These are phyloP conservation scores for Aspergillus egyptiacus DNA, from an alignment of 495 filamentous ascomycete species.

Conservation along the genomic window DNA sequence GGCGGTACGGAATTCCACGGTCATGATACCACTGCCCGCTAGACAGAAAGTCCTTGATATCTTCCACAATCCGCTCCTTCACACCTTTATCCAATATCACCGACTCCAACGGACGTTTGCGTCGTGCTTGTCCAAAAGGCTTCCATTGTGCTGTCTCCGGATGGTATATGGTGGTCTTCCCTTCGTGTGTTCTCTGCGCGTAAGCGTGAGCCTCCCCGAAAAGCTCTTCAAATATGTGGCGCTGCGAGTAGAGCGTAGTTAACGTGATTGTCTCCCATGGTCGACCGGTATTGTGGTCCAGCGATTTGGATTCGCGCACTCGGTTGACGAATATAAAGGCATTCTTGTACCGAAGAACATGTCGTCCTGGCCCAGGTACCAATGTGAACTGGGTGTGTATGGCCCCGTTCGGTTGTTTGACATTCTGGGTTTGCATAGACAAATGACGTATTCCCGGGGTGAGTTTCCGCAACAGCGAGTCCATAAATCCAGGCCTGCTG, in stretches of 20 bases:
- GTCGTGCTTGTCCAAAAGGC: conserved; percentile 77
- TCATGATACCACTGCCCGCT: conserved; percentile 86
- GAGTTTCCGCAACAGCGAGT: conserved; percentile 50
- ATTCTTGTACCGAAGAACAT: conserved; percentile 78
- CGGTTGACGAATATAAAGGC: conserved; percentile 82
- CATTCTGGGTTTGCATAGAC: conserved; percentile 59
- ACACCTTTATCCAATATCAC: conserved; percentile 83
- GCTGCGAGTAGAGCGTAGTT: conserved; percentile 82
- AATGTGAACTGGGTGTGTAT: conserved; percentile 75
- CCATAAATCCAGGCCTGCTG: conserved; percentile 40
- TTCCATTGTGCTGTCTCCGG: conserved; percentile 75
- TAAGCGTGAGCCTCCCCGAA: conserved; percentile 80
- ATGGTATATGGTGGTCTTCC: conserved; percentile 92
- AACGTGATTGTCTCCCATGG: conserved; percentile 93
- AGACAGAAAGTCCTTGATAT: conserved; percentile 76
- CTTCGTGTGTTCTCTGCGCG: conserved; percentile 69
- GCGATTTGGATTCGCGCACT: conserved; percentile 67
- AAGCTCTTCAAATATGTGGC: conserved; percentile 77
- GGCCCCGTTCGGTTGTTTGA: conserved; percentile 54
- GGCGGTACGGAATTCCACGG: conserved; percentile 88
- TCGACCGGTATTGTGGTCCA: conserved; percentile 67
- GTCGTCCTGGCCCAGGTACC: conserved; percentile 83
- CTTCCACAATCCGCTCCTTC: conserved; percentile 76
- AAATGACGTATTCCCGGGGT: conserved; percentile 62
- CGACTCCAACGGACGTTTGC: conserved; percentile 81